A percentile compares a stretch with the other conserved stretches of the same genome.
These are phyloP conservation scores for Venturiaceae sp. DNA, from an alignment of 2,329 filamentous ascomycete species.

Conservation along the genomic window DNA sequence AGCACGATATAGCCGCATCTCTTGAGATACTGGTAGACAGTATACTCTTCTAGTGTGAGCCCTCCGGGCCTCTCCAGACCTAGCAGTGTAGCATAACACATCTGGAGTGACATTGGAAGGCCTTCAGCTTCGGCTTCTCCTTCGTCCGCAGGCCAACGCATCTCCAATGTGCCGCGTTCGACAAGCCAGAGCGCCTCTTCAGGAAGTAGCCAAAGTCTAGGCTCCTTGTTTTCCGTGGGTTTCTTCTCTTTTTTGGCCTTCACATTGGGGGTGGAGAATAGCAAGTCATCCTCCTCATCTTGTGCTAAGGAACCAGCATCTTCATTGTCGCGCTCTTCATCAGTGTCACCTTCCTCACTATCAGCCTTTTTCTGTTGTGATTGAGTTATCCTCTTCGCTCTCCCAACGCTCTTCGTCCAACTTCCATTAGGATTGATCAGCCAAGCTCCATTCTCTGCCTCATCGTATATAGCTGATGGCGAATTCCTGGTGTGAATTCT, in stretches of 20 bases:
- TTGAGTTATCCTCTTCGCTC: slow-evolving; percentile 34
- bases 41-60: slow-evolving; percentile 67
- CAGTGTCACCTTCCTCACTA: slow-evolving; percentile 15
- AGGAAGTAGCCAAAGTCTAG: slow-evolving; percentile 69
- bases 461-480: slow-evolving; percentile 64
- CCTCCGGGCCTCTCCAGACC: slow-evolving; percentile 52
- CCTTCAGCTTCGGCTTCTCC: slow-evolving; percentile 39
- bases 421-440: slow-evolving; percentile 64
- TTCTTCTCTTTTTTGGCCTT: slow-evolving; percentile 14
- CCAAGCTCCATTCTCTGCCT: slow-evolving; percentile 47
- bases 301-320: neutral
- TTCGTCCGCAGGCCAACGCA: slow-evolving; percentile 61
- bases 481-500: slow-evolving; percentile 62
- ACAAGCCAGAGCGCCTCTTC: slow-evolving; percentile 87
- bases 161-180: slow-evolving; percentile 77
- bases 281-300: neutral
- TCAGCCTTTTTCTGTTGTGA: slow-evolving; percentile 34
- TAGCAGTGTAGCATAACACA: slow-evolving; percentile 77
- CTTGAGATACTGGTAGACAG: slow-evolving; percentile 78
- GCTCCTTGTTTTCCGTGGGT: slow-evolving; percentile 31
- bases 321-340: neutral
- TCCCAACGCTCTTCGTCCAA: slow-evolving; percentile 69
- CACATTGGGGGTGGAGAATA: neutral
- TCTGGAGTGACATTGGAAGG: slow-evolving; percentile 83
- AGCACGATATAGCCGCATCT: slow-evolving; percentile 73